phyloP scores from a whole-genome alignment of 371 early-diverging fungal species.

The Mortierella sp. region DNA sequence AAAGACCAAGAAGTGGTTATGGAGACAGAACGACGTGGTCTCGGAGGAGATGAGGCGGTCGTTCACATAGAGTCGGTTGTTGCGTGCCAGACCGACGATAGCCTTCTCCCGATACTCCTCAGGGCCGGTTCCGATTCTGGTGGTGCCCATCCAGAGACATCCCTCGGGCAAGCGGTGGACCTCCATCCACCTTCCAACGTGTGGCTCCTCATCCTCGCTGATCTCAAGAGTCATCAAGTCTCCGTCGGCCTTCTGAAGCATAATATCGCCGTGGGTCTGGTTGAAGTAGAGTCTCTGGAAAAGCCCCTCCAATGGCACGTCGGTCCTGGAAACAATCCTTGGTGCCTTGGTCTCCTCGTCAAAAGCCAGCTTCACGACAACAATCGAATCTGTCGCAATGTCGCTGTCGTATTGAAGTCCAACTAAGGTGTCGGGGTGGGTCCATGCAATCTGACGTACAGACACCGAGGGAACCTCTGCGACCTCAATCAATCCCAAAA shows the following conservation, averaged over 20 bases:
- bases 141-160: conserved; percentile 79
- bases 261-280: conserved; percentile 47
- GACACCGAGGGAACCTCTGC: conserved; percentile 34
- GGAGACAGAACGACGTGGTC: conserved; percentile 90
- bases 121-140: conserved; percentile 61
- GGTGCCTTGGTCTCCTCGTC: conserved; percentile 44
- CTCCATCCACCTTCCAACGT: conserved; percentile 33
- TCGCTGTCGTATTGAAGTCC: conserved; percentile 53
- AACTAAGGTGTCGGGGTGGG: conserved; percentile 30
- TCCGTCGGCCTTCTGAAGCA: conserved; percentile 49
- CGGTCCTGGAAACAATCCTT: conserved; percentile 25
- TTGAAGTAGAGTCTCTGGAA: conserved; percentile 55
- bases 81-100: conserved; percentile 81
- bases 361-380: conserved; percentile 41
- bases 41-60: conserved; percentile 76
- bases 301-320: conserved; percentile 32
- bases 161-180: conserved; percentile 63
- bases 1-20: conserved; percentile 84
- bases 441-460: conserved; percentile 57
- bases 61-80: conserved; percentile 87
- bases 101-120: conserved; percentile 61
- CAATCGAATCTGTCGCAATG: conserved; percentile 34
- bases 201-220: conserved; percentile 31
- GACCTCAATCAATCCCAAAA: conserved; percentile 41
- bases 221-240: conserved; percentile 27